Base-by-base conservation (phyloP, 176 grass and related monocot genomes). In the Oryza glaberrima region DNA sequence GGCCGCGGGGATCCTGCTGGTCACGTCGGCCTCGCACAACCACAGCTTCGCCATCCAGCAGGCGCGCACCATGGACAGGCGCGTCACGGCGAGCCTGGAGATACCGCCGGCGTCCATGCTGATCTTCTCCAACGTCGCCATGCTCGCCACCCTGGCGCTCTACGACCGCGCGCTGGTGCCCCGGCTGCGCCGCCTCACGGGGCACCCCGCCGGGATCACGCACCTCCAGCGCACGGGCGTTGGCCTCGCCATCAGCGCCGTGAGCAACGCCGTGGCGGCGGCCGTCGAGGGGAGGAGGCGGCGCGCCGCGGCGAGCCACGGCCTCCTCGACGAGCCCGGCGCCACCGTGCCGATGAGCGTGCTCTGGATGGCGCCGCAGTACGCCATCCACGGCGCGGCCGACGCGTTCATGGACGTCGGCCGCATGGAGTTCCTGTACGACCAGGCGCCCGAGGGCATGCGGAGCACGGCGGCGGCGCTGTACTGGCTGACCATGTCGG, bases 401-500 rank as follows among this genome's bases (percentile, higher is more conserved):
- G 80, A 95, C 72, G 86, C 95, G 17, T 98, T 95, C 91, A 88
- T 89, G 88, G 92, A 90, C 44, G 95, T 95, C 11, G 93, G 89
- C 10, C 91, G 94, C 65, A 93, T 97, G 95, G 95, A 97, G 61
- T 97, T 97, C 65, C 66, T 94, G 40, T 97, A 97, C 41, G 95
- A 97, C 73, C 95, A 97, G 75, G 86, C 92, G 9, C 95, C 95
- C 1, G 95, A 97, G 71, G 94, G 92, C 90, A 83, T 97, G 90
- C 67, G 95, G 49, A 98, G 95, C 83, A 93, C 91, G 0, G 93
- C 93, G 0, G 90, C 89, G 1, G 95, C 95, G 72, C 69, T 95
- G 36, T 98, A 90, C 85, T 98, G 95, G 95, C 87, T 98, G 8
- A 84, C 89, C 1, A 76, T 72, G 69, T 95, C 93, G 1, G 54